Evolutionary conservation across 1,284 basidiomycete species (phyloP).

Genomic region (Leccinum pallidistipes): DNA sequence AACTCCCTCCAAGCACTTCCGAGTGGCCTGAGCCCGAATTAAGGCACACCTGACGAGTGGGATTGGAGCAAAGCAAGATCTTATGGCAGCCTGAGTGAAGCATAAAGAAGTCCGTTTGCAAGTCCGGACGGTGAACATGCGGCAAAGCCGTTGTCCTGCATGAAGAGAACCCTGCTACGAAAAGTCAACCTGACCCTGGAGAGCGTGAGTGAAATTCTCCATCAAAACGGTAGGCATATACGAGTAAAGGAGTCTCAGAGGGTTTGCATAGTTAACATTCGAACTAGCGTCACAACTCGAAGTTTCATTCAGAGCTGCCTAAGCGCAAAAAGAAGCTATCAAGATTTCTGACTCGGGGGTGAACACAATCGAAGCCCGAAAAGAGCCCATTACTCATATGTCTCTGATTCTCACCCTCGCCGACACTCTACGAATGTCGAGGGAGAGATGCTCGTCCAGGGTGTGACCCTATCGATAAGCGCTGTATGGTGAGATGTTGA

Average conservation of each 20-base stretch:
- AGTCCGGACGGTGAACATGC: neutral
- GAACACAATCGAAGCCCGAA: too few species aligned
- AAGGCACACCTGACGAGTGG: neutral
- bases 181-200: neutral
- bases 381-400: too few species aligned
- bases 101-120: neutral
- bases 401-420: neutral
- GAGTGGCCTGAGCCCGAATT: neutral
- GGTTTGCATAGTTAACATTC: too few species aligned
- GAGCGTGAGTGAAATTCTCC: neutral
- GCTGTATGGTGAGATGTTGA: too few species aligned
- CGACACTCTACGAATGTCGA: neutral
- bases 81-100: neutral
- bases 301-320: too few species aligned
- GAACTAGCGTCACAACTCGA: too few species aligned
- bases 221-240: neutral
- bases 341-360: too few species aligned
- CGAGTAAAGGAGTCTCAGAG: too few species aligned
- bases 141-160: neutral
- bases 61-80: neutral
- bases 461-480: too few species aligned
- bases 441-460: slow-evolving; percentile 29
- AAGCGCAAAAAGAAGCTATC: too few species aligned
- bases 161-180: neutral
- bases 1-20: neutral